Base-by-base conservation (phyloP, 768 basidiomycete species). In the Collybiopsis luxurians region DNA sequence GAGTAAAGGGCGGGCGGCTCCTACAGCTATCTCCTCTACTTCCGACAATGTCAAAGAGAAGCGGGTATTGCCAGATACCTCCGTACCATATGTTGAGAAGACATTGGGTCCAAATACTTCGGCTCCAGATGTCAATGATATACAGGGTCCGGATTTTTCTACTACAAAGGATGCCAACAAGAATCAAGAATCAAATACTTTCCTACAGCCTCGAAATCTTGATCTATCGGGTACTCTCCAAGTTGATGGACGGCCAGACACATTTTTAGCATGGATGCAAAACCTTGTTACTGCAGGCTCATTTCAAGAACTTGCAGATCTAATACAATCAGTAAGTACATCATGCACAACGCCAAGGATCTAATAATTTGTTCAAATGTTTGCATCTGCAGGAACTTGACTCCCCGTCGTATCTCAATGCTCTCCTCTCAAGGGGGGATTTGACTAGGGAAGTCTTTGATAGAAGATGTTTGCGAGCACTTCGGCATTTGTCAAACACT, bases 1-100 rank as follows among this genome's bases (percentile, higher is more conserved):
- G 61, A 61, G 59, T 24, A 78, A 73, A 63, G 67, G 71, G 54
- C 58, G 66, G 59, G 69, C 71, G 55, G 63, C 71, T n/a, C 66
- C 66, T 10, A 72, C 73, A 1, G 67, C 73, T 7, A 59, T 59
- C 47, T 63, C 65, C 21, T 57, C 61, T n/a, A 55, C 48, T 27
- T 47, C 45, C 61, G 64, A n/a, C n/a, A n/a, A 78, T 66, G 69
- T 72, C 68, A 60, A 58, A 27, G 51, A 57, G 50, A 60, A 58
- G 38, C 47, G 58, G 12, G 53, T n/a, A n/a, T n/a, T 47, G 30
- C 55, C 61, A 11, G 48, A 55, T 26, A 44, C 58, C 13, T 55
- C 64, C n/a, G n/a, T n/a, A n/a, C n/a, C n/a, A n/a, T n/a, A n/a
- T n/a, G n/a, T n/a, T n/a, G n/a, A n/a, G n/a, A n/a, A n/a, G n/a